phyloP scores from a whole-genome alignment of 1,284 basidiomycete genomes.

The Pseudozyma tsukubaensis region DNA sequence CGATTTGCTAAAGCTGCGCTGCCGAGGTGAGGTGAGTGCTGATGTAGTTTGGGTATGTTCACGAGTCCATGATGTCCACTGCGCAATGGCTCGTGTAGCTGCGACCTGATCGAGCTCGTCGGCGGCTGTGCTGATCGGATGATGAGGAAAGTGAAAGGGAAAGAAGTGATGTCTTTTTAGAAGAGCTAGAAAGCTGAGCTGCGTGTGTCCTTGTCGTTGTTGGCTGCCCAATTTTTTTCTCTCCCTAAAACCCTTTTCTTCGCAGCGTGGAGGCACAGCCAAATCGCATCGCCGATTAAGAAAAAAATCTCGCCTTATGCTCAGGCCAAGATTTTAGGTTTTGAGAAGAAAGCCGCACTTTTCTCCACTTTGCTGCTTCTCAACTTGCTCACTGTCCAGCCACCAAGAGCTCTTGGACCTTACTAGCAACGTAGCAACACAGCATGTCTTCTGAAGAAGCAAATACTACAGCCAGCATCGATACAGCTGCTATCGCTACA shows the following conservation, averaged over 20 bases:
- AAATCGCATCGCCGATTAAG: conserved; percentile 18
- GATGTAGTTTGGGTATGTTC: neutral
- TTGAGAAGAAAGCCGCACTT: conserved; percentile 9
- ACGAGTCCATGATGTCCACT: conserved; percentile 11
- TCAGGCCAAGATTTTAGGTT: neutral
- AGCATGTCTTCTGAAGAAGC: conserved; percentile 17
- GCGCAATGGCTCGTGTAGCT: neutral
- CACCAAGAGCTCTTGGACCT: neutral
- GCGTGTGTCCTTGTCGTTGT: too few relatives aligned
- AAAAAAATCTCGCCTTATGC: neutral
- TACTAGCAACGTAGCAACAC: conserved; percentile 1
- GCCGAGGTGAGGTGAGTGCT: neutral
- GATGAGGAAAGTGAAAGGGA: conserved; percentile 7
- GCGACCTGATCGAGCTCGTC: neutral
- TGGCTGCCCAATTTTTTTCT: conserved; percentile 11
- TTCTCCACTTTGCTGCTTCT: conserved; percentile 17
- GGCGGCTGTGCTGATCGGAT: neutral
- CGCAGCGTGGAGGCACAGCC: conserved; percentile 34
- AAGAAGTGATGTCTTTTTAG: neutral
- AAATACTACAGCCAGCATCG: conserved; percentile 1
- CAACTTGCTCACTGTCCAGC: neutral
- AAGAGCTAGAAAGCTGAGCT: neutral
- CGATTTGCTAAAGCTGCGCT: neutral
- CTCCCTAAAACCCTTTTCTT: conserved; percentile 26
- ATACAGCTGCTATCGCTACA: conserved; percentile 1